Evolutionary conservation across 352 stramenopile species (phyloP).

Genomic region (Phytophthora colocasiae): DNA sequence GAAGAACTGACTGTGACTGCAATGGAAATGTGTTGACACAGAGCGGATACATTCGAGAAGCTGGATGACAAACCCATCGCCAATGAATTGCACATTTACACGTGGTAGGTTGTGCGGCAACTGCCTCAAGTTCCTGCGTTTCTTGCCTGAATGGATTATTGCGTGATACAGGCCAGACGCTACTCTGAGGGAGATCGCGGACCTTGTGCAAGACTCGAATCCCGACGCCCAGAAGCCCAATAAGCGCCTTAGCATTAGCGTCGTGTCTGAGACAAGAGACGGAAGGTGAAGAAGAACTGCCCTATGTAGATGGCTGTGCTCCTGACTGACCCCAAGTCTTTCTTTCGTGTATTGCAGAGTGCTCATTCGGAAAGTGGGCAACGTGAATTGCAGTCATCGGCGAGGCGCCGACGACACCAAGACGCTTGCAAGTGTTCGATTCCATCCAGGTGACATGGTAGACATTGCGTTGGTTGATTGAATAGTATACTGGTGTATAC

Average conservation of each 20-base stretch:
- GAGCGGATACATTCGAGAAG: slow-evolving; percentile 64
- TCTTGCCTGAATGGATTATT: background rate
- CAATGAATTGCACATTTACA: slow-evolving; percentile 81
- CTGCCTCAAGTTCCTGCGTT: background rate
- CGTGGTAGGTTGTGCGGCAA: slow-evolving; percentile 47
- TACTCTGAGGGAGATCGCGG: slow-evolving; percentile 72
- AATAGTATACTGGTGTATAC: background rate
- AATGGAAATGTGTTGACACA: slow-evolving; percentile 25
- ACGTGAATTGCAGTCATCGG: slow-evolving; percentile 60
- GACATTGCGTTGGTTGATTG: slow-evolving; percentile 71
- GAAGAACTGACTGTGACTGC: slow-evolving; percentile 12
- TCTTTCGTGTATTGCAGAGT: slow-evolving; percentile 34
- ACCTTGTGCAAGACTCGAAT: slow-evolving; percentile 76
- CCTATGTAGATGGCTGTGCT: background rate
- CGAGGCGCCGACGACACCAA: slow-evolving; percentile 67
- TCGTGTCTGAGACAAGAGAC: slow-evolving; percentile 61
- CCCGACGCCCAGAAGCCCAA: slow-evolving; percentile 58
- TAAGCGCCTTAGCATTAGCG: slow-evolving; percentile 64
- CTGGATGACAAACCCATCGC: slow-evolving; percentile 56
- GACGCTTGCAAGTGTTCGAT: slow-evolving; percentile 66
- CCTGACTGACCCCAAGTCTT: slow-evolving; percentile 9
- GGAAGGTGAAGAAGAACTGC: slow-evolving; percentile 43
- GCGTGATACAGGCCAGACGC: slow-evolving; percentile 55
- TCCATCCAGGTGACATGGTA: slow-evolving; percentile 70
- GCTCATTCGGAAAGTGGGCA: slow-evolving; percentile 67